Conservation (phyloP, 352 stramenopile species). For the Phytophthora hibernalis region DNA sequence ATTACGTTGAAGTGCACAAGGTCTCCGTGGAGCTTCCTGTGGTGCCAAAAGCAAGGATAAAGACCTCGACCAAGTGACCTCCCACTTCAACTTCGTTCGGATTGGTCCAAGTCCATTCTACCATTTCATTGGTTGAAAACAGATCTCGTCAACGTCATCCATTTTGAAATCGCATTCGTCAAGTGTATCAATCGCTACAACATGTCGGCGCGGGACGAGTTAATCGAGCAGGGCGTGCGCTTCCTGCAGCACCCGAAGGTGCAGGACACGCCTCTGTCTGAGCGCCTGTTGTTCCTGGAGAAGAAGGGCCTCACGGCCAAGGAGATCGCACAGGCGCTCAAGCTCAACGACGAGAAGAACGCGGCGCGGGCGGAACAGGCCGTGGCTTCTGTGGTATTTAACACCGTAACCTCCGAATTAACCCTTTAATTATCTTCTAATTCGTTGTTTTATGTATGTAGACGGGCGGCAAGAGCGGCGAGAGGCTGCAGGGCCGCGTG, state of each 20-base stretch:
- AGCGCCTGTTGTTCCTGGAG: conserved; percentile 75
- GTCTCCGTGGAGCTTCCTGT: background rate
- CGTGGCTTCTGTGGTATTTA: conserved; percentile 71
- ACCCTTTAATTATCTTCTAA: background rate
- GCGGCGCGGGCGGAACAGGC: conserved; percentile 54
- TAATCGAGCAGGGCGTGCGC: conserved; percentile 76
- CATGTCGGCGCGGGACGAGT: conserved; percentile 61
- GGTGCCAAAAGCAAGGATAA: background rate
- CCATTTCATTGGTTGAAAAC: conserved; percentile 18
- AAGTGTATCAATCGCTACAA: background rate
- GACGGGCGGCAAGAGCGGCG: conserved; percentile 62
- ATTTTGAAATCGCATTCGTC: no score
- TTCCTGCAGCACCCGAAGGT: conserved; percentile 83
- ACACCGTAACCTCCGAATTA: background rate
- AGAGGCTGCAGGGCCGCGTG: conserved; percentile 61
- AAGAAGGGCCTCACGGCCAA: conserved; percentile 78
- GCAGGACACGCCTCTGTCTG: conserved; percentile 76
- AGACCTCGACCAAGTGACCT: background rate
- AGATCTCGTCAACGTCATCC: background rate
- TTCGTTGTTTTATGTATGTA: conserved; percentile 27
- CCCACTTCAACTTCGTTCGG: no score
- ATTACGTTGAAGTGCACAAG: no score
- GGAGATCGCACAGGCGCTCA: conserved; percentile 71
- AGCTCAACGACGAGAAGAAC: conserved; percentile 74
- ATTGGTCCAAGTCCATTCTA: conserved; percentile 1